A percentile compares a stretch with the other conserved stretches of the same genome.
Evolutionary conservation across 257 asterid genomes (phyloP).

Genomic region (Eucommia ulmoides): DNA sequence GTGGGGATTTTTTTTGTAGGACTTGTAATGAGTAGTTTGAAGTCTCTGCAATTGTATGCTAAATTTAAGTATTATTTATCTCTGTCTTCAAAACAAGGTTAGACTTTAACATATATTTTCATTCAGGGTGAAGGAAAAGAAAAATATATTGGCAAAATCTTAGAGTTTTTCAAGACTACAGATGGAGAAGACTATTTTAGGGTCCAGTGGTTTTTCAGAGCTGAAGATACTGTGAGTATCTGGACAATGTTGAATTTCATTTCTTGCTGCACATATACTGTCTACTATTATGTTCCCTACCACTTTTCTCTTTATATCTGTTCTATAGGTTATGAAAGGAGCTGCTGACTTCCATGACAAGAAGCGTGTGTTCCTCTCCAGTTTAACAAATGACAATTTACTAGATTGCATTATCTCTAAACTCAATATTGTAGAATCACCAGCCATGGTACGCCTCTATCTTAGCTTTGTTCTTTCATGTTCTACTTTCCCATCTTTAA

Average conservation of each 20-base stretch:
- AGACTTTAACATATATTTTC: too few relatives aligned
- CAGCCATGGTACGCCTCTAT: constrained; percentile 36
- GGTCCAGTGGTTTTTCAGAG: constrained; percentile 92
- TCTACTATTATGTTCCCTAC: constrained; percentile 1
- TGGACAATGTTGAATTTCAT: neutral
- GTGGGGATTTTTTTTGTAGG: constrained; percentile 4
- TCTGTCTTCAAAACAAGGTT: constrained; percentile 41
- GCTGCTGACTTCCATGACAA: constrained; percentile 51
- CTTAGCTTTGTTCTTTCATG: too few relatives aligned
- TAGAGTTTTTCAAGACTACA: constrained; percentile 70
- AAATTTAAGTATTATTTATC: constrained; percentile 32
- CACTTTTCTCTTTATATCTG: neutral
- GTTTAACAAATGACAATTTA: constrained; percentile 57
- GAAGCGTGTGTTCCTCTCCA: constrained; percentile 75
- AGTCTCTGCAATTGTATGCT: constrained; percentile 16
- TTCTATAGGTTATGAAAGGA: constrained; percentile 51
- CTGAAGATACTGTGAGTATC: constrained; percentile 79
- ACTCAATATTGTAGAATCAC: constrained; percentile 40
- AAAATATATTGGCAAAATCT: constrained; percentile 64
- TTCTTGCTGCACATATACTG: constrained; percentile 4
- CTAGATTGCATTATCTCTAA: constrained; percentile 81
- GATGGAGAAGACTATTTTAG: constrained; percentile 75
- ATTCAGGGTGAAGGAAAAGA: constrained; percentile 78
- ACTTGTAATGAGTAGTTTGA: constrained; percentile 14
- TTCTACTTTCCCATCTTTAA: constrained; percentile 1